Evolutionary conservation across 192 early-diverging fungal genomes (phyloP).

Genomic region (Coemansia aciculifera): DNA sequence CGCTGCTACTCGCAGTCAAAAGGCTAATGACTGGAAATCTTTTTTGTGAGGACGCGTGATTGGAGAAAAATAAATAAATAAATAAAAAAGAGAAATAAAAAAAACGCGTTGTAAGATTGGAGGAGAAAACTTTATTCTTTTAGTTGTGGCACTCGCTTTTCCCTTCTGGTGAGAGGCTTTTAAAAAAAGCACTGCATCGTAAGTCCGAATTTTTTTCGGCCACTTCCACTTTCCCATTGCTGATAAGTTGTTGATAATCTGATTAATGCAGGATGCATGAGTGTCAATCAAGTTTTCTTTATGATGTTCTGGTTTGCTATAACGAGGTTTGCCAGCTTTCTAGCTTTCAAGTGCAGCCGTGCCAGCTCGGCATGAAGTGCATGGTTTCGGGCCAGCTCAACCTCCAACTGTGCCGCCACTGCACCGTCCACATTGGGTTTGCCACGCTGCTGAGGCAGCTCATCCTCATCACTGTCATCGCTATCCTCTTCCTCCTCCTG

Average conservation of each 20-base stretch:
- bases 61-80: not conserved
- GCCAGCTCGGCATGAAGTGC: slow-evolving; percentile 32
- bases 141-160: too few relatives aligned
- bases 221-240: not conserved
- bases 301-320: slow-evolving; percentile 2
- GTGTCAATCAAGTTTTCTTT: not conserved
- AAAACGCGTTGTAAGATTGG: not conserved
- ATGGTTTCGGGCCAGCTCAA: slow-evolving; percentile 18
- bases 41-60: not conserved
- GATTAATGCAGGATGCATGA: not conserved
- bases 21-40: not conserved
- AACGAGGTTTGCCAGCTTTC: slow-evolving; percentile 17
- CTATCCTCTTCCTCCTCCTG: slow-evolving; percentile 9
- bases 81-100: not conserved
- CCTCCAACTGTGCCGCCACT: slow-evolving; percentile 23
- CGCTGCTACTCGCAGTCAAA: not conserved
- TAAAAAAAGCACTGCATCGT: too few relatives aligned
- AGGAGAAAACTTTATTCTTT: too few relatives aligned
- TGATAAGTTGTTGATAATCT: not conserved
- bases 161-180: too few relatives aligned
- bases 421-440: slow-evolving; percentile 1
- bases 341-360: slow-evolving; percentile 10
- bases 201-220: too few relatives aligned
- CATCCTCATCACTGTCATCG: not conserved
- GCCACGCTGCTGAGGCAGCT: not conserved